These are phyloP conservation scores for Botryotinia convoluta DNA, from an alignment of 2,329 filamentous ascomycete genomes.

Conservation along the genomic window DNA sequence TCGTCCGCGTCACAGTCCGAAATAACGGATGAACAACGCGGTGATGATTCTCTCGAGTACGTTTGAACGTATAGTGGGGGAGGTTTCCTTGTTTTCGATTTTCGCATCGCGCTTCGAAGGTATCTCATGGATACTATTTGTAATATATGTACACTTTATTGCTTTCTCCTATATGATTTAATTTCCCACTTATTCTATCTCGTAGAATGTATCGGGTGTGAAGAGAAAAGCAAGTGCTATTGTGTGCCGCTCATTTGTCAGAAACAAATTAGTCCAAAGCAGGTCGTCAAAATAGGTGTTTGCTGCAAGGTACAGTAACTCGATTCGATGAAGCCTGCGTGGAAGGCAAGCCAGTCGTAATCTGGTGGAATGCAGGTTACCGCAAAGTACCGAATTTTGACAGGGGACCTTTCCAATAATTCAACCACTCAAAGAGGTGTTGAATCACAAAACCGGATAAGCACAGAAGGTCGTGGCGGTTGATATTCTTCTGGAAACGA, in stretches of 20 bases:
- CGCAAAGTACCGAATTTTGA: constrained; percentile 32
- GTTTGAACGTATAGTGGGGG: constrained; percentile 34
- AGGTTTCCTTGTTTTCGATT: constrained; percentile 37
- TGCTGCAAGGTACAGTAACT: constrained; percentile 26
- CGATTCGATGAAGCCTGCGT: constrained; percentile 23
- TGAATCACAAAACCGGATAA: constrained; percentile 29
- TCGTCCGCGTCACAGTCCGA: constrained; percentile 47
- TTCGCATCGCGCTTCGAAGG: constrained; percentile 39
- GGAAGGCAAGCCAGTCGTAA: constrained; percentile 32
- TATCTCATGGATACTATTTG: constrained; percentile 58
- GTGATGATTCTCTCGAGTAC: constrained; percentile 34
- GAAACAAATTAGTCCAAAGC: constrained; percentile 26
- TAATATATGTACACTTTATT: constrained; percentile 19
- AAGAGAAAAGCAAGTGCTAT: constrained; percentile 28
- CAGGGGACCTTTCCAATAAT: constrained; percentile 22
- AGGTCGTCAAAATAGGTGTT: constrained; percentile 25
- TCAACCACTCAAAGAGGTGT: constrained; percentile 26
- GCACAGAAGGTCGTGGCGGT: constrained; percentile 31
- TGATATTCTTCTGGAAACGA: constrained; percentile 35
- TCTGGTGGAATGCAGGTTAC: constrained; percentile 34
- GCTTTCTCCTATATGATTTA: constrained; percentile 15
- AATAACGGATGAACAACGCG: constrained; percentile 37
- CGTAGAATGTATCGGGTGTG: constrained; percentile 20
- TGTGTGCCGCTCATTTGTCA: constrained; percentile 31
- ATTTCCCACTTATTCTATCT: constrained; percentile 10